Base-by-base conservation (phyloP, 805 yeast genomes). In the Metschnikowia sp. region DNA sequence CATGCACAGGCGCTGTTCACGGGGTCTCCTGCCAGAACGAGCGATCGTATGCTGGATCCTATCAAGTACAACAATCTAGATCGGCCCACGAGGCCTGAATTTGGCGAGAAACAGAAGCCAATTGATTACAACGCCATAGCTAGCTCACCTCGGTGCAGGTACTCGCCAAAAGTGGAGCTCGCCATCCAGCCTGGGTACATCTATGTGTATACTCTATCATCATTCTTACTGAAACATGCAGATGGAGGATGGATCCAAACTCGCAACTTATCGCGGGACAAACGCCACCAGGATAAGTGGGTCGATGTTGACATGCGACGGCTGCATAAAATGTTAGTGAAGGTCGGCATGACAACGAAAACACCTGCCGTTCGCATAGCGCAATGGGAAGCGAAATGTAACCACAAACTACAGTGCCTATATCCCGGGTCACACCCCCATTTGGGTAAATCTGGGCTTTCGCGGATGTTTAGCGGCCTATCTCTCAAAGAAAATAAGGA, bases 351-450 rank as follows among this genome's bases (percentile, higher is more conserved):
- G 68, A 80, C 85, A 2, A 71, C 79, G 0, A 74, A 71, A 44
- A 61, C 68, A 0, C 80, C 79, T 1, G 52, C 52, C 2, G 52
- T 53, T 7, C 60, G 85, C 37, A 55, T 80, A 15, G 57, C 57
- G 35, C 83, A 80, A 54, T 80, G 85, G 85, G 72, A 68, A 56
- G 66, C 61, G 10, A 75, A 77, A 53, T 80, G 85, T 53, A 64
- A 69, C 15, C 82, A 78, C 42, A 65, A 72, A 22, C 61, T 79
- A 42, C 59, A 59, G n/a, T 53, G 74, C 12, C 52, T 77, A 8
- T 60, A 63, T 32, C 81, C 79, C 8, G 30, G 39, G 12, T 52
- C 58, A 5, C 43, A 58, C 39, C 52, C 42, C 8, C 13, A 35
- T 13, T 32, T 38, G 39, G 49, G 44, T 22, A 34, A 30, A 26